These are phyloP conservation scores for Linum trigynum DNA, from an alignment of 345 rosid species.

Conservation along the genomic window DNA sequence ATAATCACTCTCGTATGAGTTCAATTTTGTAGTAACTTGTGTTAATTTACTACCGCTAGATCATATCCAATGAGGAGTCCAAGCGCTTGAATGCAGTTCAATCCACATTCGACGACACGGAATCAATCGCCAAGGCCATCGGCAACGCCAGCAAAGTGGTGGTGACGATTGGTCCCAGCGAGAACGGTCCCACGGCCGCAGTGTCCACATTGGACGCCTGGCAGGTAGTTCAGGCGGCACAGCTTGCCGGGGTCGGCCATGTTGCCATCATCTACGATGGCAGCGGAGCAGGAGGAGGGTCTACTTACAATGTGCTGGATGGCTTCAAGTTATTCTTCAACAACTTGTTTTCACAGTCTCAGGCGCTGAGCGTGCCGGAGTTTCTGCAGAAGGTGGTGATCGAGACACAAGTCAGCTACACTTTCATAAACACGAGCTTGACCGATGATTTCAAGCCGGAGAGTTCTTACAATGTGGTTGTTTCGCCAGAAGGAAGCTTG, in stretches of 20 bases:
- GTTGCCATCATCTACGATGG: constrained; percentile 67
- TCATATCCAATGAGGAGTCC: constrained; percentile 67
- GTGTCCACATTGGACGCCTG: constrained; percentile 69
- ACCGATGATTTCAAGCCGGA: constrained; percentile 76
- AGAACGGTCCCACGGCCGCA: constrained; percentile 55
- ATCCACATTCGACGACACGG: constrained; percentile 54
- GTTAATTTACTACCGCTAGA: constrained; percentile 23
- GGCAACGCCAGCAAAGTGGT: constrained; percentile 92
- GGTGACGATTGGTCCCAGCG: constrained; percentile 61
- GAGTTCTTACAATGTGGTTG: constrained; percentile 69
- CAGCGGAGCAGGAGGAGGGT: constrained; percentile 17
- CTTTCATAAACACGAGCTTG: constrained; percentile 68
- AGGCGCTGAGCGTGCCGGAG: constrained; percentile 46
- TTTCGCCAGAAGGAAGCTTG: constrained; percentile 59
- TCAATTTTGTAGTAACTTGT: neutral
- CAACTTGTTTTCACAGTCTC: constrained; percentile 62
- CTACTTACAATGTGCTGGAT: constrained; percentile 66
- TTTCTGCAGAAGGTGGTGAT: constrained; percentile 58
- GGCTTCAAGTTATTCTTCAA: constrained; percentile 71
- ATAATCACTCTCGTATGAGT: neutral
- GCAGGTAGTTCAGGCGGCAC: constrained; percentile 65
- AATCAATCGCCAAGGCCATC: constrained; percentile 89
- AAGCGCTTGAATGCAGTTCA: constrained; percentile 83
- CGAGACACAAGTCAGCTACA: constrained; percentile 60
- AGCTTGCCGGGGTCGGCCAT: constrained; percentile 79